Evolutionary conservation across 352 stramenopile species (phyloP), one percentile per base, ranked within the genome.

Genomic region (Sclerospora graminicola): DNA sequence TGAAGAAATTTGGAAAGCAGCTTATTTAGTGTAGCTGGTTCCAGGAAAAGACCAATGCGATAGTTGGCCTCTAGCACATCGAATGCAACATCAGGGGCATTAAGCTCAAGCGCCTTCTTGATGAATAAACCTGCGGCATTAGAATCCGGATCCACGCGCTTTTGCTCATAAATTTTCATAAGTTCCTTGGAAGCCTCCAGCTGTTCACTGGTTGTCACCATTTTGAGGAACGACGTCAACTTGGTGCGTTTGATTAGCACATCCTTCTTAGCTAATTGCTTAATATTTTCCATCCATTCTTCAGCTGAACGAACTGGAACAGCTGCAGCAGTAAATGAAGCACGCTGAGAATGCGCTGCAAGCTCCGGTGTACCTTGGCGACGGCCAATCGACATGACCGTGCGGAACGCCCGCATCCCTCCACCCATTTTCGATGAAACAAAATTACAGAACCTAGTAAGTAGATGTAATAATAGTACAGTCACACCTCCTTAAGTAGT

Each of bases 161-260:
- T 89, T 54, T 82, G 58, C 64, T 89, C 77, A 54, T 89, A 89
- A 47, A 89, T 87, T 56, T 84, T 82, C 77, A 89, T 87, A 51
- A 89, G 87, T 58, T 86, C 74, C 60, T 87, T 87, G 19, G 65
- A 79, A 1, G 69, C 72, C 57, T 83, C 70, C 35, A 89, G 60
- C 60, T 89, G 60, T 56, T 89, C 77, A 41, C 66, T 85, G 4
- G 72, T 89, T 23, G 70, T 87, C 40, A 89, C 75, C 15, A 72
- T 79, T 60, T 87, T 85, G 41, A 89, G 68, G 68, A 83, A 89
- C 38, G 72, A 86, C 48, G 74, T 69, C 49, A 89, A 57, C 60
- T 89, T 89, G 29, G 77, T 84, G 51, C 79, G 78, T 51, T 89
- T 89, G 60, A 89, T 84, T 26, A 74, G 54, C 42, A 76, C 66